Percentiles rank a stretch among this genome's conserved stretches.
Evolutionary conservation across 2,329 filamentous ascomycete genomes (phyloP).

Genomic region (Ophiostoma australiae): DNA sequence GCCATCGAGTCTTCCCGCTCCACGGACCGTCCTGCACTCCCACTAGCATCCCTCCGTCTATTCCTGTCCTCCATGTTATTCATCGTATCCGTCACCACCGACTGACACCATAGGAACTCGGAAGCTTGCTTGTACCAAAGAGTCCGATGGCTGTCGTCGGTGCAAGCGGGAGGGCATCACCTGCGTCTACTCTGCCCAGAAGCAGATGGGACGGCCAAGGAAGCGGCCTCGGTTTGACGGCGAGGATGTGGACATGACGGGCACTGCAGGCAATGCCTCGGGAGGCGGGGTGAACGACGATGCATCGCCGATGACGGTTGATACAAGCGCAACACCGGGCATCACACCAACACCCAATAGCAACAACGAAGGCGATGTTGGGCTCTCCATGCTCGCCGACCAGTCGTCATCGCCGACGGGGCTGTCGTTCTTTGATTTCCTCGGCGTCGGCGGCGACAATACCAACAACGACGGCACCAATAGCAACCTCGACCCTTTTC

Average conservation of each 20-base stretch:
- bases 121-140: constrained; percentile 62
- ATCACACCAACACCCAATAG: not conserved
- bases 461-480: constrained; percentile 1
- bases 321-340: not conserved
- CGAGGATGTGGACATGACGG: not conserved
- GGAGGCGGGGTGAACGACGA: not conserved
- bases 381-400: constrained; percentile 10
- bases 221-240: constrained; percentile 41
- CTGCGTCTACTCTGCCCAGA: constrained; percentile 61
- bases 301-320: not conserved
- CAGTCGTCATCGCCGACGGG: constrained; percentile 25
- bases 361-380: constrained; percentile 16
- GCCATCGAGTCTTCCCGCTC: not conserved
- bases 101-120: constrained; percentile 46
- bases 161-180: constrained; percentile 53
- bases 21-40: not conserved
- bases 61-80: not conserved
- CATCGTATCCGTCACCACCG: not conserved
- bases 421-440: constrained; percentile 34
- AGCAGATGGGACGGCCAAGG: constrained; percentile 61
- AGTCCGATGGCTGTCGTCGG: constrained; percentile 54
- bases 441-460: constrained; percentile 26
- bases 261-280: not conserved
- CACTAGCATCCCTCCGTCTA: not conserved
- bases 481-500: not conserved